Base-by-base conservation (phyloP, 2,329 filamentous ascomycete species). In the Colletotrichum gloeosporioides region DNA sequence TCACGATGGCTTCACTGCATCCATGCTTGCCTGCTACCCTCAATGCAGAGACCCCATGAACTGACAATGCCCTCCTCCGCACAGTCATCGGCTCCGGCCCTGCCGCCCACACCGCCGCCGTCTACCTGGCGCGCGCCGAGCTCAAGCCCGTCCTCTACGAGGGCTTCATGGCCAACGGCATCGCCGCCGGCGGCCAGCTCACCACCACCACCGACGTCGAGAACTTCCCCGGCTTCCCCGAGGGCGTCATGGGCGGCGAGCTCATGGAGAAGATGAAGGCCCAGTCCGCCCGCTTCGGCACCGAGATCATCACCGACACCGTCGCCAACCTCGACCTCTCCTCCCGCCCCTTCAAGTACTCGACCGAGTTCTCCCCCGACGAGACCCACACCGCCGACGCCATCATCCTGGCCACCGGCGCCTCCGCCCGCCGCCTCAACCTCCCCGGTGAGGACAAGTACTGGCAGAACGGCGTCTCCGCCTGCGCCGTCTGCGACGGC, bases 181-280 rank as follows among this genome's bases (percentile, higher is more conserved):
- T 98, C 82, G 97, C 97, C 8, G 95, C 97, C 61, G 97, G 97
- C 80, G 97, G 97, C 74, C 97, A 99, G 90, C 91, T 99, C 80
- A 99, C 98, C 71, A 99, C 98, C 31, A 99, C 97, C 71, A 99
- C 98, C 82, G 98, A 99, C 80, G 93, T 99, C 76, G 97, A 99
- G 90, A 99, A 99, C 91, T 99, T 94, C 87, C 97, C 97, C 31
- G 97, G 97, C 64, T 99, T 99, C 88, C 94, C 95, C 82, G 92
- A 95, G 81, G 95, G 94, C 78, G 96, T 99, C 84, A 94, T 95
- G 87, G 97, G 97, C 79, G 87, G 91, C 73, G 94, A 95, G 82
- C 89, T 99, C 79, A 99, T 99, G 97, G 96, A 98, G 80, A 92
- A 93, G 85, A 99, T 99, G 96, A 94, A 94, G 86, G 92, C 91